Conservation (phyloP, 2,329 filamentous ascomycete genomes). For the Hymenoscyphus scutula region DNA sequence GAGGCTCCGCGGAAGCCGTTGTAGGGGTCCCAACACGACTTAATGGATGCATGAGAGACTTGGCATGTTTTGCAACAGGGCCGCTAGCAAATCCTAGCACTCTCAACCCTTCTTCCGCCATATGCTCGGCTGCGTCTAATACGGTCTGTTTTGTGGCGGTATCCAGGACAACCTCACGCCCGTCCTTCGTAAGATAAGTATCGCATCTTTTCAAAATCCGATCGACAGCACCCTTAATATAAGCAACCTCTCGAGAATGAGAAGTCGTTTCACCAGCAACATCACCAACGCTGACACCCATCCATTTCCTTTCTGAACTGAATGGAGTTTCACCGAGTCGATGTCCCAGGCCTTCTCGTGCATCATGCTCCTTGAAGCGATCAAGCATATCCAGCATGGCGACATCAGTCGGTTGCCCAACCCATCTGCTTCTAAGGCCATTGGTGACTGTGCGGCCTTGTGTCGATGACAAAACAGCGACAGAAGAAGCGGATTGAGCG, state of each 20-base stretch:
- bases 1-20: slow-evolving; percentile 30
- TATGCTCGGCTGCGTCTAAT: slow-evolving; percentile 73
- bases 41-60: slow-evolving; percentile 36
- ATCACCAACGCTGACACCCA: slow-evolving; percentile 83
- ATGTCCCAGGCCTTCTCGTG: slow-evolving; percentile 79
- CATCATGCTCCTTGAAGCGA: slow-evolving; percentile 85
- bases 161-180: slow-evolving; percentile 82
- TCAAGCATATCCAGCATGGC: slow-evolving; percentile 95
- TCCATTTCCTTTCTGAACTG: slow-evolving; percentile 97
- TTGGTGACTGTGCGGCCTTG: slow-evolving; percentile 57
- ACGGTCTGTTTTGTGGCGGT: slow-evolving; percentile 71
- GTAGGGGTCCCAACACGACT: slow-evolving; percentile 53
- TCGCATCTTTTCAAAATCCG: slow-evolving; percentile 83
- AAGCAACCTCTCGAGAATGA: slow-evolving; percentile 69
- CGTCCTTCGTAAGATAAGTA: slow-evolving; percentile 83
- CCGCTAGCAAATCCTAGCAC: slow-evolving; percentile 95
- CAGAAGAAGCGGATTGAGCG: slow-evolving; percentile 66
- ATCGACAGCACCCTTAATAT: slow-evolving; percentile 94
- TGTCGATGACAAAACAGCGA: slow-evolving; percentile 83
- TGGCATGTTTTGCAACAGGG: slow-evolving; percentile 52
- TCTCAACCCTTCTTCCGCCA: slow-evolving; percentile 85
- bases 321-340: slow-evolving; percentile 87
- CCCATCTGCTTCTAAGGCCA: slow-evolving; percentile 79
- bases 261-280: slow-evolving; percentile 31
- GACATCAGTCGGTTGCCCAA: slow-evolving; percentile 94